Percentiles rank a stretch among this genome's conserved stretches.
Evolutionary conservation across 148 eudicot species (phyloP).

Genomic region (Rhododendron vialii): DNA sequence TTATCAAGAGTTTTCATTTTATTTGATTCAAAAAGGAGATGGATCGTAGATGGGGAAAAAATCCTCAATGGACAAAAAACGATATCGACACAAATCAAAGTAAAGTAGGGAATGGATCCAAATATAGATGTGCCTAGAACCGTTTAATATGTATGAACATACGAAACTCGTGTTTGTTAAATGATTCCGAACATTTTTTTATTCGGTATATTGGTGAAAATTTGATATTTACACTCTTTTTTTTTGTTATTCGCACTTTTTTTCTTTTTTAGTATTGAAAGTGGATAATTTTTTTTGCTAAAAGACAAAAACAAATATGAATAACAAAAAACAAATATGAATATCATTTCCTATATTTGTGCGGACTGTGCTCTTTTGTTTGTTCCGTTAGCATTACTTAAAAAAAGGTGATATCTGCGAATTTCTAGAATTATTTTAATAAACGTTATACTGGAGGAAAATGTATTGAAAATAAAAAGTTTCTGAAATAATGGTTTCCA

Average conservation of each 20-base stretch:
- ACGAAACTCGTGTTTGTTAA: too few species aligned
- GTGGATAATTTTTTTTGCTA: too few species aligned
- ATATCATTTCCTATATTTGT: too few species aligned
- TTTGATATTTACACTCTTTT: too few species aligned
- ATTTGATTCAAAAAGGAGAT: background rate
- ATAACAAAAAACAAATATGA: too few species aligned
- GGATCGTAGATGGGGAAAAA: background rate
- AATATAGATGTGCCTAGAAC: background rate
- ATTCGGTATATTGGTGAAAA: too few species aligned
- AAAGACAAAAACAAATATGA: too few species aligned
- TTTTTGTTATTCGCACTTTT: too few species aligned
- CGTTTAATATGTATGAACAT: too few species aligned
- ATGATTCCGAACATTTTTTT: background rate
- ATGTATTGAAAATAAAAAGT: background rate
- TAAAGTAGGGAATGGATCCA: too few species aligned
- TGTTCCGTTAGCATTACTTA: background rate
- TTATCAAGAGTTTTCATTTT: background rate
- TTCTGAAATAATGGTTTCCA: background rate
- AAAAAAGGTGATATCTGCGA: background rate
- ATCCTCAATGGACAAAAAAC: background rate
- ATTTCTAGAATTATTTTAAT: background rate
- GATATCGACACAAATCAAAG: background rate
- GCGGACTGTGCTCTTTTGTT: background rate
- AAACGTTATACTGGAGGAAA: background rate
- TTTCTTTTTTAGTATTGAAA: too few species aligned